A percentile compares a stretch with the other conserved stretches of the same genome.
These are phyloP conservation scores for Sarocladium oryzae DNA, from an alignment of 2,329 filamentous ascomycete species.

Conservation along the genomic window DNA sequence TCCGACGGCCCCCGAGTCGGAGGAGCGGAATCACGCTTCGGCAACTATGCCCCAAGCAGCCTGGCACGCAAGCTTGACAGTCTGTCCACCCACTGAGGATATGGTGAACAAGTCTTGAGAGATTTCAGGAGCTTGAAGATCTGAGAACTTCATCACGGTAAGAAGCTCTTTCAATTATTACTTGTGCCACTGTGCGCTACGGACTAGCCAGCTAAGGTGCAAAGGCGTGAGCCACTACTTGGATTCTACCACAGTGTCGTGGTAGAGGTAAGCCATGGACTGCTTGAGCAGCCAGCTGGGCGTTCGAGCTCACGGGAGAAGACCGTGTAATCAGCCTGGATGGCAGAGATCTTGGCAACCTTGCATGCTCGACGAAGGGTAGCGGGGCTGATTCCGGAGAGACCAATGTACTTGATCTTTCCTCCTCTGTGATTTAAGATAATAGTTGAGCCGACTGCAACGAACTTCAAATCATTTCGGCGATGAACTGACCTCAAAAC, in stretches of 20 bases:
- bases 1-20: background rate
- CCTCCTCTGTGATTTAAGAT: slow-evolving; percentile 29
- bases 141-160: too few relatives aligned
- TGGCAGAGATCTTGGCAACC: slow-evolving; percentile 41
- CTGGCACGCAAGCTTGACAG: background rate
- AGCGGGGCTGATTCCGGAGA: slow-evolving; percentile 38
- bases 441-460: too few relatives aligned
- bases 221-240: background rate
- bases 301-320: slow-evolving; percentile 53
- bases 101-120: background rate
- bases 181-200: background rate
- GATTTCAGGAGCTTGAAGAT: too few relatives aligned
- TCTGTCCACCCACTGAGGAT: background rate
- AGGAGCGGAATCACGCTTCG: background rate
- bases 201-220: background rate
- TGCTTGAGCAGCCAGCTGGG: too few relatives aligned
- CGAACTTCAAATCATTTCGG: too few relatives aligned
- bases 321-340: slow-evolving; percentile 48
- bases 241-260: slow-evolving; percentile 12
- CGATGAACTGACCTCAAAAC: too few relatives aligned
- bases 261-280: slow-evolving; percentile 19
- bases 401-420: slow-evolving; percentile 48
- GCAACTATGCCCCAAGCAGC: background rate
- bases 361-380: slow-evolving; percentile 44
- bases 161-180: background rate